Evolutionary conservation across 768 basidiomycete genomes (phyloP).

Genomic region (Tylopilus rubrobrunneus): DNA sequence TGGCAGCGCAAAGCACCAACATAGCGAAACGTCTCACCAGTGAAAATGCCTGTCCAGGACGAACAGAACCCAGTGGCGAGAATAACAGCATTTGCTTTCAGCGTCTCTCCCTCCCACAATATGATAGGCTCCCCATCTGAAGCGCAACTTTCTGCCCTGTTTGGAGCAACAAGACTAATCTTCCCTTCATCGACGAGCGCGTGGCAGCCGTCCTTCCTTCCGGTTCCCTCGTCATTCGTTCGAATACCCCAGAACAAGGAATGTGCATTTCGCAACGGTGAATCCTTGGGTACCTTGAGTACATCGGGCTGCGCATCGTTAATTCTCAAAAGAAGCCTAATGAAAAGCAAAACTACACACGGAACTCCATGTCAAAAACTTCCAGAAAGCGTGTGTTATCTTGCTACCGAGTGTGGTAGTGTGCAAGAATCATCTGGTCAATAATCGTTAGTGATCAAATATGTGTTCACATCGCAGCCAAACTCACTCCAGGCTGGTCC

Average conservation of each 20-base stretch:
- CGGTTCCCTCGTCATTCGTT: conserved; percentile 50
- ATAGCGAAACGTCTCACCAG: conserved; percentile 28
- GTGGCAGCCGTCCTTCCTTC: conserved; percentile 46
- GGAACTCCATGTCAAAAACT: conserved; percentile 35
- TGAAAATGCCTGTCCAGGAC: conserved; percentile 48
- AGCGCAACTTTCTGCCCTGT: conserved; percentile 13
- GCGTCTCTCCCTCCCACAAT: conserved; percentile 39
- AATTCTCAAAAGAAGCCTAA: background rate
- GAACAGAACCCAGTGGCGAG: conserved; percentile 58
- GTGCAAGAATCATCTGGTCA: conserved; percentile 52
- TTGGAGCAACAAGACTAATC: conserved; percentile 38
- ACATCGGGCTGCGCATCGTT: conserved; percentile 1
- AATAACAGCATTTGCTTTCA: conserved; percentile 47
- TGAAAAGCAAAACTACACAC: conserved; percentile 27
- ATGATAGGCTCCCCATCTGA: conserved; percentile 35
- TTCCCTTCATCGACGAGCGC: conserved; percentile 45
- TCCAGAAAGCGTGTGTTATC: conserved; percentile 49
- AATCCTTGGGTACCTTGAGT: conserved; percentile 38
- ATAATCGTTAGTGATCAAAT: conserved; percentile 10
- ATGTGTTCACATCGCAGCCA: background rate
- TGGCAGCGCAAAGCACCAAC: too few relatives aligned
- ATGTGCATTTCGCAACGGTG: conserved; percentile 45
- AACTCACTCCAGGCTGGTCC: conserved; percentile 50
- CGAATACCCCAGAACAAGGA: conserved; percentile 43
- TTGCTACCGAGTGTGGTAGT: conserved; percentile 52